Percentiles rank a stretch among this genome's conserved stretches.
These are phyloP conservation scores for Cryphonectria parasitica DNA, from an alignment of 2,329 filamentous ascomycete species.

Conservation along the genomic window DNA sequence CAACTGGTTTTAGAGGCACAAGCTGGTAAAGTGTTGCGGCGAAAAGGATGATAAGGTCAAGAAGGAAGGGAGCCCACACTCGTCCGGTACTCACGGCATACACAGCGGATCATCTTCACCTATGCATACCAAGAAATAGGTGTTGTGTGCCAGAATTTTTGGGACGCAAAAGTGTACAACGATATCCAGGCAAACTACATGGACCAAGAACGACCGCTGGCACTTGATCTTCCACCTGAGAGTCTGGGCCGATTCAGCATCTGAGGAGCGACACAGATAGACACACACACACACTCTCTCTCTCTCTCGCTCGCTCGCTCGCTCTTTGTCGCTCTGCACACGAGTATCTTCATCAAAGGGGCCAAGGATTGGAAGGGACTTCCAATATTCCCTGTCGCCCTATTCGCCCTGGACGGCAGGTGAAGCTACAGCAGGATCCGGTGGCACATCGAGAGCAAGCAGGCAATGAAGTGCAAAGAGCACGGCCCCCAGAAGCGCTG, in stretches of 20 bases:
- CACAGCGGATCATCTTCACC: constrained; percentile 29
- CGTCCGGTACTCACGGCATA: constrained; percentile 27
- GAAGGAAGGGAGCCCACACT: constrained; percentile 26
- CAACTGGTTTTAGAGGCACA: constrained; percentile 56
- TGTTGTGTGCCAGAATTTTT: neutral
- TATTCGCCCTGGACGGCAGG: neutral
- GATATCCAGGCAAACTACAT: too few relatives aligned
- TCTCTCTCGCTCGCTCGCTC: neutral
- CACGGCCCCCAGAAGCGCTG: neutral
- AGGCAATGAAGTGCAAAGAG: neutral
- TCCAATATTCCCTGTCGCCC: too few relatives aligned
- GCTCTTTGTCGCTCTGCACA: neutral
- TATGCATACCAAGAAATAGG: constrained; percentile 27
- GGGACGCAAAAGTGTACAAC: neutral
- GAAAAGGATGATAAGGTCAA: constrained; percentile 39
- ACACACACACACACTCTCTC: too few relatives aligned
- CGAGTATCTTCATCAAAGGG: neutral
- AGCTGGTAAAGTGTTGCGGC: constrained; percentile 67
- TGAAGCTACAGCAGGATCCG: neutral
- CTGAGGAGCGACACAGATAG: neutral
- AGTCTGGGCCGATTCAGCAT: neutral
- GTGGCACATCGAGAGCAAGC: neutral
- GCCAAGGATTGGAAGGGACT: too few relatives aligned
- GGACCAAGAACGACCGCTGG: neutral
- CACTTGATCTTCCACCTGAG: neutral